Percentiles rank a stretch among this genome's conserved stretches.
Evolutionary conservation across 352 stramenopile genomes (phyloP).

Genomic region (Globisporangium nodosum): DNA sequence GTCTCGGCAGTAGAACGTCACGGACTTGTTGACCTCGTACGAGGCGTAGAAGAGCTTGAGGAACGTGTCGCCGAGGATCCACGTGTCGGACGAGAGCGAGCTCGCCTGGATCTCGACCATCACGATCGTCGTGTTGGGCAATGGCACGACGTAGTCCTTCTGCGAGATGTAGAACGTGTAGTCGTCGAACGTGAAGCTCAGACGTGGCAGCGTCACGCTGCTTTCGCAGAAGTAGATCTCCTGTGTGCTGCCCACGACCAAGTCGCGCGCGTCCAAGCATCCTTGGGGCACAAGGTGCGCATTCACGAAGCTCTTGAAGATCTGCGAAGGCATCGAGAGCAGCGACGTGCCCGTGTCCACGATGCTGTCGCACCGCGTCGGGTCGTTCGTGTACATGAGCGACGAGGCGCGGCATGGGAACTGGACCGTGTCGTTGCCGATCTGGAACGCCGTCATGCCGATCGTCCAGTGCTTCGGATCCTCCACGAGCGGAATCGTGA

Average conservation of each 20-base stretch:
- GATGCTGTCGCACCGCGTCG: slow-evolving; percentile 31
- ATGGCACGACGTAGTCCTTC: slow-evolving; percentile 43
- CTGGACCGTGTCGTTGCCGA: slow-evolving; percentile 28
- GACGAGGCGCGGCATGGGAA: slow-evolving; percentile 34
- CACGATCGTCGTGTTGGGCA: slow-evolving; percentile 23
- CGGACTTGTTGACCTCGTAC: slow-evolving; percentile 56
- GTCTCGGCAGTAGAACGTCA: slow-evolving; percentile 66
- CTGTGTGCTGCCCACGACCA: neutral
- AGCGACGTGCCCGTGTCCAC: slow-evolving; percentile 66
- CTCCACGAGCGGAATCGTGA: slow-evolving; percentile 32
- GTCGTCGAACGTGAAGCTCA: slow-evolving; percentile 50
- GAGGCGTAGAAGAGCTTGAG: slow-evolving; percentile 66
- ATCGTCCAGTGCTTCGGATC: slow-evolving; percentile 59
- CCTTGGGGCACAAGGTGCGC: slow-evolving; percentile 33
- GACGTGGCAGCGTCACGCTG: slow-evolving; percentile 34
- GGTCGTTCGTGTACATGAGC: neutral
- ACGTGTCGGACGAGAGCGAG: slow-evolving; percentile 30
- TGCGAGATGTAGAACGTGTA: slow-evolving; percentile 53
- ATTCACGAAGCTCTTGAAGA: slow-evolving; percentile 19
- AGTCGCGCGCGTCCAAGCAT: slow-evolving; percentile 19
- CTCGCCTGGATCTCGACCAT: slow-evolving; percentile 36
- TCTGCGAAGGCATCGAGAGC: slow-evolving; percentile 38
- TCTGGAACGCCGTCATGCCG: slow-evolving; percentile 49
- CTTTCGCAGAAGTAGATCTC: slow-evolving; percentile 52
- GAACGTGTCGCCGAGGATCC: slow-evolving; percentile 71